Evolutionary conservation across 1,284 basidiomycete species (phyloP).

Genomic region (Trichosporon asahii): DNA sequence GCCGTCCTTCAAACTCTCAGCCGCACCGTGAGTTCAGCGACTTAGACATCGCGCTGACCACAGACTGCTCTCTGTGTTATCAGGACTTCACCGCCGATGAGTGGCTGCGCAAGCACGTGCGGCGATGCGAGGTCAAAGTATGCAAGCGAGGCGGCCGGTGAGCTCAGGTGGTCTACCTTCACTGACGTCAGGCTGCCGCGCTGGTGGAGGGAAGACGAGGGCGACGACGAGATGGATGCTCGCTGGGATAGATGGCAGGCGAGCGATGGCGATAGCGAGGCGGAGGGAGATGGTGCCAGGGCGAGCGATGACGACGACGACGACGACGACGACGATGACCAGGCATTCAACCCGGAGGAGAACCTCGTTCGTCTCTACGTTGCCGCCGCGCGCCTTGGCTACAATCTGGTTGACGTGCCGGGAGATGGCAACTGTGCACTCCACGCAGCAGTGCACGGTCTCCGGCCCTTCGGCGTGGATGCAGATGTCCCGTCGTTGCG

Average conservation of each 20-base stretch:
- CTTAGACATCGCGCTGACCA: not conserved
- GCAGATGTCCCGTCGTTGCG: no score
- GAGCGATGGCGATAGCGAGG: not conserved
- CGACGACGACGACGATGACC: no score
- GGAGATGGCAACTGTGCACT: not conserved
- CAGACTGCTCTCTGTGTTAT: not conserved
- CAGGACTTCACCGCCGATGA: not conserved
- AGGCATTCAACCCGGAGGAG: not conserved
- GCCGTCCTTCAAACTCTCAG: no score
- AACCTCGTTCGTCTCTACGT: not conserved
- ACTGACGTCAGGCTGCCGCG: not conserved
- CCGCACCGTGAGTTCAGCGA: no score
- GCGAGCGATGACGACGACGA: not conserved
- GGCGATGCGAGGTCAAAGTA: not conserved
- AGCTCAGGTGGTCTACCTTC: not conserved
- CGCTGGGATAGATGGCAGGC: not conserved
- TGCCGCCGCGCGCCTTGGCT: not conserved
- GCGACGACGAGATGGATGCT: not conserved
- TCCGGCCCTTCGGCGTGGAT: not conserved
- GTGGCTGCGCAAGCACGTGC: not conserved
- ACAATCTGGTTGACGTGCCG: not conserved
- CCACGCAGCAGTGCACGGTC: not conserved
- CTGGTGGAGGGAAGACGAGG: not conserved
- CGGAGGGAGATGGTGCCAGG: not conserved
- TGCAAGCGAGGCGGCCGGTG: not conserved